Base-by-base conservation (phyloP, 192 early-diverging fungal genomes). In the Coemansia nantahalensis region DNA sequence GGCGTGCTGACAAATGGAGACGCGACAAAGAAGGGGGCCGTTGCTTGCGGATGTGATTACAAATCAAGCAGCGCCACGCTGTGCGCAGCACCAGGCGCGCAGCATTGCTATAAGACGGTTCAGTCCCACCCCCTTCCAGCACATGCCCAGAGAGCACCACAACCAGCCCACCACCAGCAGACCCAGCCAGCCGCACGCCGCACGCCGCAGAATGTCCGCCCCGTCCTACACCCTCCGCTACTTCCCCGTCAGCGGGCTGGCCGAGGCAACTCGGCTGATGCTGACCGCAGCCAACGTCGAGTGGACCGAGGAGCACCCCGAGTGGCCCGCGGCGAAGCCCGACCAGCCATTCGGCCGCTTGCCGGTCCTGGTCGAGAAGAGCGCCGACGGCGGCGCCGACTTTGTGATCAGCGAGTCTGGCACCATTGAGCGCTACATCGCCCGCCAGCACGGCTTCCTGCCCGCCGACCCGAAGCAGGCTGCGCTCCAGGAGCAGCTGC, bases 341-440 rank as follows among this genome's bases (percentile, higher is more conserved):
- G 40, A 56, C 30, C 53, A 55, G 40, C 65, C 65, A 8, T 60
- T 54, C 24, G 65, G 65, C 21, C 58, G 40, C 6, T 18, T 68
- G 35, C 65, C 65, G 13, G 65, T 62, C 1, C 59, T 68, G n/a
- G 38, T 59, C 5, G 59, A 68, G 15, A 55, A 50, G 26, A 56
- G 45, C 24, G 37, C 41, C 16, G 45, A 66, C 34, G 56, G 57
- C 36, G 46, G 37, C 41, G 33, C 47, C 21, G 49, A 48, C 17
- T 44, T 74, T 31, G 17, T 57, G 9, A 32, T 80, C 6, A 58
- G 65, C 16, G 77, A 83, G 30, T 54, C 68, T 1, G 37, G 55
- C 14, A 64, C 64, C 1, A 79, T 82, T 35, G 77, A 76, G 42
- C 79, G 81, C 37, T 80, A 80, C 35, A 51, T 82, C 8, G 51